These are phyloP conservation scores for Stephania yunnanensis DNA, from an alignment of 164 flowering plant species.

Conservation along the genomic window DNA sequence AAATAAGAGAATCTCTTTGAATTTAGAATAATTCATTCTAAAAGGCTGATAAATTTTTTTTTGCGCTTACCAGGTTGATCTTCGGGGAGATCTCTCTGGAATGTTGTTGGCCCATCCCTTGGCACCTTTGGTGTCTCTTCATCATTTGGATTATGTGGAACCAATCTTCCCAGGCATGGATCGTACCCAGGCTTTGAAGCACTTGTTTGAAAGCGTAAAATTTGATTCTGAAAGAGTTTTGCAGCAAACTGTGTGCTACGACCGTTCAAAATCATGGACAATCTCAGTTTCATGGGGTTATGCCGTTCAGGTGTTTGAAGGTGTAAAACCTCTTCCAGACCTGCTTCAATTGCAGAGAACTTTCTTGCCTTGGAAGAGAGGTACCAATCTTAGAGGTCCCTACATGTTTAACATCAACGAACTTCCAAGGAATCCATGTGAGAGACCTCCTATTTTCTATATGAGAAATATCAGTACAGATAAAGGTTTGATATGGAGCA, in stretches of 20 bases:
- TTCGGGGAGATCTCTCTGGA: slow-evolving; percentile 76
- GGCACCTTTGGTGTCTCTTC: slow-evolving; percentile 71
- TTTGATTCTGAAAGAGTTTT: slow-evolving; percentile 58
- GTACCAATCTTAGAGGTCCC: slow-evolving; percentile 16
- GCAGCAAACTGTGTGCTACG: slow-evolving; percentile 79
- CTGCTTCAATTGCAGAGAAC: slow-evolving; percentile 49
- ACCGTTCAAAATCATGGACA: slow-evolving; percentile 36
- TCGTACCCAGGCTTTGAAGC: slow-evolving; percentile 42
- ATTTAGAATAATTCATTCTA: neutral
- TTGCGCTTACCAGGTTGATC: slow-evolving; percentile 49
- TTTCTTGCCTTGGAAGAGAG: slow-evolving; percentile 63
- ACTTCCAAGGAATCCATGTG: slow-evolving; percentile 52
- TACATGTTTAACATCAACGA: slow-evolving; percentile 63
- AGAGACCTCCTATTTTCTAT: slow-evolving; percentile 46
- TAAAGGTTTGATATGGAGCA: slow-evolving; percentile 29
- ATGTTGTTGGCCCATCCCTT: slow-evolving; percentile 69
- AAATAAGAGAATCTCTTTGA: neutral
- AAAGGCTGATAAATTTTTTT: slow-evolving; percentile 6
- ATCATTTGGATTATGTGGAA: slow-evolving; percentile 63
- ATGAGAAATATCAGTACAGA: slow-evolving; percentile 35
- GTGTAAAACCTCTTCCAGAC: slow-evolving; percentile 53
- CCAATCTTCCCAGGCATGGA: slow-evolving; percentile 69
- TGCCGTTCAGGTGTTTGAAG: slow-evolving; percentile 59
- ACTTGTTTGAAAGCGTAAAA: slow-evolving; percentile 46
- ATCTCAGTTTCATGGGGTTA: slow-evolving; percentile 81